Base-by-base conservation (phyloP, 768 basidiomycete species). In the Sarcodon aspratus region DNA sequence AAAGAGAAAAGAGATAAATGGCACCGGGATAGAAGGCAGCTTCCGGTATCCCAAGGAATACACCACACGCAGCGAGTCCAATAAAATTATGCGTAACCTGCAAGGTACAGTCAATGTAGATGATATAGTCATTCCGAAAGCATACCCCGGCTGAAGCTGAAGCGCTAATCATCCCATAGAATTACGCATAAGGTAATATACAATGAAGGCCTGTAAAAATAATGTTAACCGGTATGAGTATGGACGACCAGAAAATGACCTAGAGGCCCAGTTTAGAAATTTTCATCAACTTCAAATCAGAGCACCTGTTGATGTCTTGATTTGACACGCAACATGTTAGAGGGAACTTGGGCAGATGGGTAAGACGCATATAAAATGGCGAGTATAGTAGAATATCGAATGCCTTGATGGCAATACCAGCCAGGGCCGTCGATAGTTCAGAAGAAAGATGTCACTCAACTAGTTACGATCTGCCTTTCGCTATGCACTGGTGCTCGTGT, bases 81-180 rank as follows among this genome's bases (percentile, higher is more conserved):
- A 82, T 50, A 74, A 74, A 35, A 79, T 80, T 3, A 73, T 76
- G 12, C 79, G 82, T 54, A 73, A 82, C 47, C 81, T 80, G 0
- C 80, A 76, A 1, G 83, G 80, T 56, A 80, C 82, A 75, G 79
- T 75, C 52, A 13, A 65, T 57, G 43, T 17, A 21, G 9, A 48
- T 31, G 21, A 27, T 27, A 27, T 5, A 5, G 21, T 27, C 21
- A 27, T 27, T 27, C 21, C 2, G 21, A 27, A 3, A 27, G 21
- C 21, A 5, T 5, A 27, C 21, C 21, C 21, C 21, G 21, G 21
- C 5, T 27, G 5, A 27, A 27, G 21, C 21, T 2, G 3, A 3
- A 27, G 21, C 21, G 5, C 2, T 27, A 27, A 27, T n/a, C n/a
- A n/a, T n/a, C 21, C 3, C 5, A 27, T 27, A 27, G 21, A 27